A percentile compares a stretch with the other conserved stretches of the same genome.
phyloP scores from a whole-genome alignment of 805 yeast species.

The Tetrapisispora iriomotensis region DNA sequence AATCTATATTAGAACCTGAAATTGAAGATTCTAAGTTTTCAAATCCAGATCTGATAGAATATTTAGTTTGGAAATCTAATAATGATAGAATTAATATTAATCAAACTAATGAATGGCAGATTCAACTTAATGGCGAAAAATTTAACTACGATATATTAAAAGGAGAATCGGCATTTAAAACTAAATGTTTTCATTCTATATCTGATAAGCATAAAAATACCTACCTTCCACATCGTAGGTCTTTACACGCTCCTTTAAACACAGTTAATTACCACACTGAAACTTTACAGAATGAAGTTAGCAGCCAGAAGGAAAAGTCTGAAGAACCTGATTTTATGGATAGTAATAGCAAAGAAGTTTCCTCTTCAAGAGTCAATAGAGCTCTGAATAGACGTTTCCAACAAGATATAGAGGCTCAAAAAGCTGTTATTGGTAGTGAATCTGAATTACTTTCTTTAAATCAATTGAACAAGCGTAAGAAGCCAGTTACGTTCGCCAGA shows the following conservation, averaged over 20 bases:
- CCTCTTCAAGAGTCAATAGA: conserved; percentile 76
- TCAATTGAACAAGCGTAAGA: conserved; percentile 79
- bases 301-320: conserved; percentile 12
- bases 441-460: conserved; percentile 75
- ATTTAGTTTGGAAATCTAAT: conserved; percentile 19
- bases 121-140: conserved; percentile 19
- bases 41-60: conserved; percentile 7
- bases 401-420: conserved; percentile 78
- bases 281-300: conserved; percentile 24
- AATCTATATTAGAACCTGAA: conserved; percentile 31
- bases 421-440: conserved; percentile 67
- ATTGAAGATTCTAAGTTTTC: not conserved
- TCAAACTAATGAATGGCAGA: conserved; percentile 11
- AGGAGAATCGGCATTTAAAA: conserved; percentile 51
- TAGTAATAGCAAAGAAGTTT: conserved; percentile 29
- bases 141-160: conserved; percentile 31
- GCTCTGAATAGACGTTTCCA: conserved; percentile 82
- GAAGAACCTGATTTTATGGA: conserved; percentile 12
- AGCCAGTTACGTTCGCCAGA: conserved; percentile 92
- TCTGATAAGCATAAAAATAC: conserved; percentile 63
- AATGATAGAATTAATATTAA: conserved; percentile 7
- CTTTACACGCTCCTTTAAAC: conserved; percentile 55
- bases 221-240: conserved; percentile 75
- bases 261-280: conserved; percentile 55
- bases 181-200: conserved; percentile 65